Base-by-base conservation (phyloP, 352 stramenopile genomes). In the Aphanomyces cochlioides region DNA sequence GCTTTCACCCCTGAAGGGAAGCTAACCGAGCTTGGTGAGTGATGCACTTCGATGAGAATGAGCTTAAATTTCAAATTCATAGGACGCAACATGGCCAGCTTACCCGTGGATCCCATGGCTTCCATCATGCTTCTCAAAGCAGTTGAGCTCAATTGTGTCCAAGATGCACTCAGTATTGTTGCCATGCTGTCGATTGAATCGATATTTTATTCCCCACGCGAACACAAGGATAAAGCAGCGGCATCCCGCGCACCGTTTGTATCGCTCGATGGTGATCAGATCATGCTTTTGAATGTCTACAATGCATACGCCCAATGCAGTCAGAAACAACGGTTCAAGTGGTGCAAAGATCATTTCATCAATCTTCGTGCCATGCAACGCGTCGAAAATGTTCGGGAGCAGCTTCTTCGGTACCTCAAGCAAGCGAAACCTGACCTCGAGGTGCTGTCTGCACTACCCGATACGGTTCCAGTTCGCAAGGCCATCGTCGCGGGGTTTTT, bases 131-230 rank as follows among this genome's bases (percentile, higher is more conserved):
- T 97, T 45, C 69, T 97, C 34, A 87, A 93, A 68, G 73, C 89
- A 1, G 81, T 83, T 4, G 85, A 93, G 39, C 71, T 96, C 17
- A 78, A 76, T 6, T 97, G 90, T 67, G 85, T 81, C 1, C 82
- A 94, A 48, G 87, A 96, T 72, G 86, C 88, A 21, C 75, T 96
- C 41, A 95, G 80, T 47, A 85, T 97, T 7, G 89, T 93, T 15
- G 83, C 89, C 13, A 97, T 97, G 90, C 77, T 96, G 34, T 93
- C 82, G 34, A 88, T 96, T 17, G 90, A 97, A 72, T 92, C 84
- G 10, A 92, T 96, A 54, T 96, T 96, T 73, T 95, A 90, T 66
- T 92, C 84, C 36, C 87, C 87, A 45, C 77, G 83, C 0, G 85
- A 95, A 75, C 90, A 91, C 79, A 93, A 95, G 64, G 83, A 83